These are phyloP conservation scores for Suillus hirtellus DNA, from an alignment of 768 basidiomycete genomes.

Conservation along the genomic window DNA sequence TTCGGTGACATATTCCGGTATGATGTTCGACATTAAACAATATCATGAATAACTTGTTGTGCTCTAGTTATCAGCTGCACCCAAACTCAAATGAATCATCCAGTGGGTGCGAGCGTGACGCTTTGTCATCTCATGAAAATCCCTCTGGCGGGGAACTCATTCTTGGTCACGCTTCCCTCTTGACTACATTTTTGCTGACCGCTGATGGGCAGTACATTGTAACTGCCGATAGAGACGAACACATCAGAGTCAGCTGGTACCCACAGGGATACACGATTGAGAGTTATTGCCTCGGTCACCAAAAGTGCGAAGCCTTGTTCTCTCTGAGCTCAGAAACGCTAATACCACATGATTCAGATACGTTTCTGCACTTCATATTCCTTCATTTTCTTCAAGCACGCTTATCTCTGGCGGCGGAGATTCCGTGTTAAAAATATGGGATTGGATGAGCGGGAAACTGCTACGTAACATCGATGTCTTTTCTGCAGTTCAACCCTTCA, in stretches of 20 bases:
- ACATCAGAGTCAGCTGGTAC: slow-evolving; percentile 88
- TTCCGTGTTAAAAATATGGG: slow-evolving; percentile 71
- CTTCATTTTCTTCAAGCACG: slow-evolving; percentile 39
- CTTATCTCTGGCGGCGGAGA: slow-evolving; percentile 93
- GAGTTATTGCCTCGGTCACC: slow-evolving; percentile 82
- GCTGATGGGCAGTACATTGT: slow-evolving; percentile 73
- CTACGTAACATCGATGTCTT: slow-evolving; percentile 53
- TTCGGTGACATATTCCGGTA: slow-evolving; percentile 93
- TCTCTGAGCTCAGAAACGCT: not conserved
- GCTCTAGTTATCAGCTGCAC: slow-evolving; percentile 61
- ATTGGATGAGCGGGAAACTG: slow-evolving; percentile 67
- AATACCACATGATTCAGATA: slow-evolving; percentile 49
- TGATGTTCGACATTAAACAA: slow-evolving; percentile 14
- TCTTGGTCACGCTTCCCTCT: slow-evolving; percentile 85
- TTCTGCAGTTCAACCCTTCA: slow-evolving; percentile 48
- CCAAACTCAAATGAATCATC: slow-evolving; percentile 16
- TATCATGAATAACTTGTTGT: not conserved
- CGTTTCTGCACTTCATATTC: slow-evolving; percentile 80
- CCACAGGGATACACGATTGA: slow-evolving; percentile 87
- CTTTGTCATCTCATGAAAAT: slow-evolving; percentile 62
- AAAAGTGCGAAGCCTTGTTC: slow-evolving; percentile 52
- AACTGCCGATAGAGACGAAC: slow-evolving; percentile 94
- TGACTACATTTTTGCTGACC: slow-evolving; percentile 73
- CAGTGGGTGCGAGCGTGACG: slow-evolving; percentile 34
- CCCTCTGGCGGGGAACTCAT: slow-evolving; percentile 68